These are phyloP conservation scores for Sporothrix humicola DNA, from an alignment of 2,329 filamentous ascomycete species.

Conservation along the genomic window DNA sequence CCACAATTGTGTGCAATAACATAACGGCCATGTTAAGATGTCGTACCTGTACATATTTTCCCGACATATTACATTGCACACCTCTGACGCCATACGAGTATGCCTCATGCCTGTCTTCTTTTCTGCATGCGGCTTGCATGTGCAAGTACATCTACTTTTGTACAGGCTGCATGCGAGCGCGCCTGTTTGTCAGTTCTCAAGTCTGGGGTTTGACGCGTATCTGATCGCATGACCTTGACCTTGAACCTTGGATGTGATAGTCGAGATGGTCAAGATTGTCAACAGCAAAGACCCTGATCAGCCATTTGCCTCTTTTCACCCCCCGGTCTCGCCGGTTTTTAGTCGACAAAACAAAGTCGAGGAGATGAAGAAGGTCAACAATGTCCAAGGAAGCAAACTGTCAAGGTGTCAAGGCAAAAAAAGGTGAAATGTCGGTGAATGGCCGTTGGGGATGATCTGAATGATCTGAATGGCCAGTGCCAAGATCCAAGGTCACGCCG, in stretches of 20 bases:
- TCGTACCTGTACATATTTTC: constrained; percentile 2
- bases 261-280: not conserved
- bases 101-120: not conserved
- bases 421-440: constrained; percentile 26
- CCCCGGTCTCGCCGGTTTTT: constrained; percentile 5
- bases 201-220: not conserved
- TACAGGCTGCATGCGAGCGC: not conserved
- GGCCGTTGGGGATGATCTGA: not conserved
- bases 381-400: not conserved
- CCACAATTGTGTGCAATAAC: not conserved
- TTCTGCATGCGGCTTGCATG: not conserved
- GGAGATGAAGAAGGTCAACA: not conserved
- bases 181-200: not conserved
- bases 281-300: not conserved
- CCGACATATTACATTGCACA: not conserved
- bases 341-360: not conserved
- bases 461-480: constrained; percentile 8
- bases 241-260: not conserved
- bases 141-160: not conserved
- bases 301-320: not conserved
- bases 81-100: not conserved
- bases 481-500: not conserved
- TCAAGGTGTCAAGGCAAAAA: not conserved
- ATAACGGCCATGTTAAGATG: not conserved
- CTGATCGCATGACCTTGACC: constrained; percentile 12